These are phyloP conservation scores for Vanderwaltozyma polyspora DNA, from an alignment of 805 yeast genomes.

Conservation along the genomic window DNA sequence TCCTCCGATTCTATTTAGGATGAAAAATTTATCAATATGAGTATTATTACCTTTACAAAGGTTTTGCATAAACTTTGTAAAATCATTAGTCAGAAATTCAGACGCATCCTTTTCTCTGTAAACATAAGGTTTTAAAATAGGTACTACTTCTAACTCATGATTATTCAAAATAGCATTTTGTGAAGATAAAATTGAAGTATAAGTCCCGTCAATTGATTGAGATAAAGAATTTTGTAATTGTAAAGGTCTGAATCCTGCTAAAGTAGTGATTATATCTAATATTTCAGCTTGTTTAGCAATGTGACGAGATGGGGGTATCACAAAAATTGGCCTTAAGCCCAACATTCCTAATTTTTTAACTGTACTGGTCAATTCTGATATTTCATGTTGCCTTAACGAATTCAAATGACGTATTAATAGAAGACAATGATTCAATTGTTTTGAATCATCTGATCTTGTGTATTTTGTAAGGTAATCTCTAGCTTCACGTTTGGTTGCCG, in stretches of 20 bases:
- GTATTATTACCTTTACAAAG: constrained; percentile 25
- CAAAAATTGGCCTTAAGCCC: constrained; percentile 66
- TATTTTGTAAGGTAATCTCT: constrained; percentile 68
- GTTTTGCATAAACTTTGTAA: constrained; percentile 28
- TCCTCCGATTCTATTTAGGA: constrained; percentile 78
- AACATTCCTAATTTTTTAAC: constrained; percentile 19
- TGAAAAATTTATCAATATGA: constrained; percentile 64
- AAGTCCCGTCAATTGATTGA: constrained; percentile 8
- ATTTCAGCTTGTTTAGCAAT: constrained; percentile 12
- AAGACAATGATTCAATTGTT: constrained; percentile 16
- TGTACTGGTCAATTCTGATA: constrained; percentile 13
- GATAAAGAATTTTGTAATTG: constrained; percentile 18
- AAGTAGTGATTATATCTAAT: constrained; percentile 16
- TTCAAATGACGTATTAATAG: constrained; percentile 19
- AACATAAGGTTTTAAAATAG: constrained; percentile 52
- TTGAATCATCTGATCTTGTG: constrained; percentile 21
- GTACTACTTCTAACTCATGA: constrained; percentile 24
- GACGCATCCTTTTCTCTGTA: constrained; percentile 44
- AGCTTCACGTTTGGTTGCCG: constrained; percentile 92
- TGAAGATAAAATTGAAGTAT: constrained; percentile 9
- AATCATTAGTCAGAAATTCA: constrained; percentile 29
- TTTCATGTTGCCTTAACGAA: constrained; percentile 3
- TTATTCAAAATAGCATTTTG: constrained; percentile 4
- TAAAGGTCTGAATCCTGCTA: constrained; percentile 16
- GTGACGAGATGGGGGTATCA: constrained; percentile 33